Evolutionary conservation across 75 land plant genomes (phyloP).

Genomic region (Chamaecyparis obtusa): DNA sequence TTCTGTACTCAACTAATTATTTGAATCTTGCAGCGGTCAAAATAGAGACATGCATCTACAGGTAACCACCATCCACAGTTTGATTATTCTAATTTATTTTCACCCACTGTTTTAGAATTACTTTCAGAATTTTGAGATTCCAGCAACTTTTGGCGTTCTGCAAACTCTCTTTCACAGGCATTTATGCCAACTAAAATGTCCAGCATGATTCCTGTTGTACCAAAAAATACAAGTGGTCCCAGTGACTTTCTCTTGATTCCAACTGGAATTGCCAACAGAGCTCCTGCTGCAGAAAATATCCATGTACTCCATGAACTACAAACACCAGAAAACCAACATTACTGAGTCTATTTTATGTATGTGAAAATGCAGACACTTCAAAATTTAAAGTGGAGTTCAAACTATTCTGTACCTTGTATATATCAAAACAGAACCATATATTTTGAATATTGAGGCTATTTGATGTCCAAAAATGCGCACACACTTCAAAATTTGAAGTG

Average conservation of each 20-base stretch:
- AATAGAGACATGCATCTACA: not conserved
- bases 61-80: not conserved
- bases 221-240: conserved; percentile 86
- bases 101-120: not conserved
- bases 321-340: not conserved
- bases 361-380: not conserved
- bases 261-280: conserved; percentile 83
- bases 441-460: not conserved
- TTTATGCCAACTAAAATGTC: conserved; percentile 81
- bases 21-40: not conserved
- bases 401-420: not conserved
- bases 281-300: conserved; percentile 86
- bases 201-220: conserved; percentile 94
- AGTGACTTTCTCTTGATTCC: conserved; percentile 78
- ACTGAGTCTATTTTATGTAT: not conserved
- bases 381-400: not conserved
- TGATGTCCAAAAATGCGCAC: not conserved
- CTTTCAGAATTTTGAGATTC: conserved; percentile 43
- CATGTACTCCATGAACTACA: conserved; percentile 78
- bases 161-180: conserved; percentile 84
- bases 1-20: not conserved
- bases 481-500: not conserved
- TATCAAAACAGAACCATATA: not conserved
- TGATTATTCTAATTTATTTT: conserved; percentile 11
- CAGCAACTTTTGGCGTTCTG: conserved; percentile 65